Evolutionary conservation across 306 rosid species (phyloP), one percentile per base, ranked within the genome.

Genomic region (Hylodesmum podocarpum): DNA sequence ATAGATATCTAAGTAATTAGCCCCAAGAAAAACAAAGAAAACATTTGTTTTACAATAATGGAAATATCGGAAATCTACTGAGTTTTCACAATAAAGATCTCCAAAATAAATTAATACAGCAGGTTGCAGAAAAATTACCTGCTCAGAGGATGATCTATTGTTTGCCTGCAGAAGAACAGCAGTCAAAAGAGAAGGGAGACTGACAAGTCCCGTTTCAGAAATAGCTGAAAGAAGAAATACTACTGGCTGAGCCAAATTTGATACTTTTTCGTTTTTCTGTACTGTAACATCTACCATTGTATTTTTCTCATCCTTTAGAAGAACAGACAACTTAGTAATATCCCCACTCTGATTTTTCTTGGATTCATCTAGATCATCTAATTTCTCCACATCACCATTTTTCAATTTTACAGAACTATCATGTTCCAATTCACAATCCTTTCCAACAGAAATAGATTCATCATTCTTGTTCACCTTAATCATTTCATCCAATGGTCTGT

Each of bases 141-240:
- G 98, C 82, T 95, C 98, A 46, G 93, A 88, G 72, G 98, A 87
- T 65, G 91, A 84, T 83, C 97, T 90, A 77, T 90, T 95, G 85
- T 90, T 95, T 62, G 98, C 97, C 87, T 92, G 98, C 72, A 95
- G 90, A 69, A 95, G 83, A 44, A 92, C 97, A 82, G 97, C 97
- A 46, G 97, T 92, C 86, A 95, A 83, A 72, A 95, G 87, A 84
- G 98, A 90, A 79, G 92, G 95, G 76, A 95, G 97, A 85, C 98
- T 91, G 82, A 95, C 97, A 62, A 95, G 87, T 69, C 97, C 98
- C 22, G 98, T 95, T 81, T 95, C 98, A 18, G 93, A 90, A 77
- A 92, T 80, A 28, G 93, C 87, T 22, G 96, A 92, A 72, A 95
- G 95, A 78, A 95, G 93, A 86, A 86, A 88, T 12, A 64, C 87